Evolutionary conservation across 805 yeast genomes (phyloP), one percentile per base, ranked within the genome.

Genomic region (Metschnikowia kunwiensis): DNA sequence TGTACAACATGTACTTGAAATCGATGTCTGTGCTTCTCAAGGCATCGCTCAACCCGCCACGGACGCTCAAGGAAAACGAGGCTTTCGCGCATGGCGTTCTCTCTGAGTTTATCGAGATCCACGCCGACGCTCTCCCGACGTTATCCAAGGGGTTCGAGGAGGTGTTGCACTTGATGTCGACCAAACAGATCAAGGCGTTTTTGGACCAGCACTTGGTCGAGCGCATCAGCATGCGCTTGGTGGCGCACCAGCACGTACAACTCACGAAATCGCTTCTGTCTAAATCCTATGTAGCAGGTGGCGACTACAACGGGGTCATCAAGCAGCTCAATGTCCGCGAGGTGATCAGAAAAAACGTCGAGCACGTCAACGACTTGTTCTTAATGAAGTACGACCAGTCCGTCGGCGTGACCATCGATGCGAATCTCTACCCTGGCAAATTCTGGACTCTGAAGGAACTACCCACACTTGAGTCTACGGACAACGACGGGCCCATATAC

Each of bases 101-200:
- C 32, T 60, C 66, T 15, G 63, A 74, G 29, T 80, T 86, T 44
- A 75, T 86, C 12, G 82, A 81, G 40, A 69, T 79, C 25, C 97
- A 91, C 56, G 74, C 86, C 11, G 95, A 93, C 55, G 87, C 95
- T 3, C 70, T 93, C 32, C 84, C 94, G 3, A 72, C 77, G 3
- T 63, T 91, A 36, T 86, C 96, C 11, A 78, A 78, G 42, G 98
- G 97, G 0, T 82, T 91, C 51, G 70, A 70, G 44, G 93, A 86
- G 55, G 81, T 81, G 3, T 56, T 68, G 38, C 63, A 64, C 21
- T 60, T 74, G 25, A 34, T 77, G 57, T 46, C 75, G 2, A 58
- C 67, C 20, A 68, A 65, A 6, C 66, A 74, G 18, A 75, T 84
- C 27, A 77, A 81, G 36, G 51, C 56, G 3, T 85, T 89, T 47